Base-by-base conservation (phyloP, 345 rosid species). In the Firmiana major region DNA sequence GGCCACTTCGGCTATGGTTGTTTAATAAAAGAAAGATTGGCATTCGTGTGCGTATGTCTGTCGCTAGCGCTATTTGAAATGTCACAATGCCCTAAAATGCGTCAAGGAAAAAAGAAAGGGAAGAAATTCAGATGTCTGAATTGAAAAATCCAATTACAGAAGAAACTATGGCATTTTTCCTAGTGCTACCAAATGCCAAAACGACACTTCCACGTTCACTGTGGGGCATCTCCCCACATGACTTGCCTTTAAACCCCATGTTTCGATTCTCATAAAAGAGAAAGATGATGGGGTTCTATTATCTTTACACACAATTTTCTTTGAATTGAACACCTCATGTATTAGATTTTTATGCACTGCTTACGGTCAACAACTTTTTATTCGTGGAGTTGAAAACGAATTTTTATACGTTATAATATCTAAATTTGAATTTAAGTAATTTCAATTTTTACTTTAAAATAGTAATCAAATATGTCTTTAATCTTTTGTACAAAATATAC, bases 171-270 rank as follows among this genome's bases (percentile, higher is more conserved):
- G 9, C 7, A 58, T 24, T 42, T 13, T 19, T 3, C 21, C 17
- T 51, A 31, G 48, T 43, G 62, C 54, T 59, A 70, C 42, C 79
- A 66, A 83, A 57, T 75, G 68, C 81, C 75, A 83, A 69, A 75
- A 75, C 76, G 81, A 75, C 86, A 80, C 75, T 77, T 60, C 75
- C 84, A 78, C 78, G 80, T 84, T 83, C 71, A 78, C 58, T 54
- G 59, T 72, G 79, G 82, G 84, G 49, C 57, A 24, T 49, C 43
- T 40, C 34, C 42, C 76, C 83, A 80, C 86, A 71, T 80, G 77
- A 28, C 72, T 19, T 71, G 81, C 54, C 7, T 48, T 42, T 1
- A 28, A 15, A 38, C 63, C 57, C 73, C 73, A 45, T 46, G 53
- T 68, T 68, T 38, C 13, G 12, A 3, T 68, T 12, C 73, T 26